A percentile compares a stretch with the other conserved stretches of the same genome.
These are phyloP conservation scores for Tuber indicum DNA, from an alignment of 495 filamentous ascomycete species.

Conservation along the genomic window DNA sequence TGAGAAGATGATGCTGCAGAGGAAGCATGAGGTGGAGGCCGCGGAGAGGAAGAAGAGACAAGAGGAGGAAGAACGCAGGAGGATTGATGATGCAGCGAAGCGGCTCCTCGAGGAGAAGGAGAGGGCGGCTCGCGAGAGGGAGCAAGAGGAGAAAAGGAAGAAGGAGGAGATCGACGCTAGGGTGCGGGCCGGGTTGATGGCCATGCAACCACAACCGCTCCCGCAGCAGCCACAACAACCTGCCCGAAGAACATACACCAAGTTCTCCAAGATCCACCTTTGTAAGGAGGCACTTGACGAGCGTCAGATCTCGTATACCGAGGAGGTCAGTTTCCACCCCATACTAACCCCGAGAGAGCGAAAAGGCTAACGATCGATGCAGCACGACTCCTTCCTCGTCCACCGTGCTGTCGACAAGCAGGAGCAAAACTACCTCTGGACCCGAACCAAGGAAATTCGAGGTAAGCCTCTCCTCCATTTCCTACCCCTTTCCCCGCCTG, in stretches of 20 bases:
- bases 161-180: conserved; percentile 16
- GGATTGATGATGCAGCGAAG: conserved; percentile 45
- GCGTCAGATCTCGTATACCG: conserved; percentile 35
- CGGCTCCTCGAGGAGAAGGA: conserved; percentile 46
- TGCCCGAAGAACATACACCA: conserved; percentile 35
- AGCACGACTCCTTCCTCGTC: conserved; percentile 40
- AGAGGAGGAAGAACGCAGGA: conserved; percentile 48
- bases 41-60: conserved; percentile 45
- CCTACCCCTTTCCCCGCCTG: neutral
- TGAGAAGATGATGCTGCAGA: conserved; percentile 25
- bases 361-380: conserved; percentile 14
- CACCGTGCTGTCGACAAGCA: conserved; percentile 41
- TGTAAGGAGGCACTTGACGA: conserved; percentile 42
- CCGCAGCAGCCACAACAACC: conserved; percentile 13
- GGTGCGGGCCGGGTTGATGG: conserved; percentile 2
- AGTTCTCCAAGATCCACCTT: conserved; percentile 40
- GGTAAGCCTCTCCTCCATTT: conserved; percentile 26
- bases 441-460: conserved; percentile 41
- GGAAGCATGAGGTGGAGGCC: conserved; percentile 20
- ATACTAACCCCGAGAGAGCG: neutral
- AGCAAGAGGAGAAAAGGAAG: conserved; percentile 7
- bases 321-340: conserved; percentile 33
- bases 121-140: conserved; percentile 30
- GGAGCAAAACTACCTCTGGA: conserved; percentile 41
- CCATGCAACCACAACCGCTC: conserved; percentile 16